Evolutionary conservation across 306 rosid species (phyloP), one percentile per base, ranked within the genome.

Genomic region (Calophaca sinica): DNA sequence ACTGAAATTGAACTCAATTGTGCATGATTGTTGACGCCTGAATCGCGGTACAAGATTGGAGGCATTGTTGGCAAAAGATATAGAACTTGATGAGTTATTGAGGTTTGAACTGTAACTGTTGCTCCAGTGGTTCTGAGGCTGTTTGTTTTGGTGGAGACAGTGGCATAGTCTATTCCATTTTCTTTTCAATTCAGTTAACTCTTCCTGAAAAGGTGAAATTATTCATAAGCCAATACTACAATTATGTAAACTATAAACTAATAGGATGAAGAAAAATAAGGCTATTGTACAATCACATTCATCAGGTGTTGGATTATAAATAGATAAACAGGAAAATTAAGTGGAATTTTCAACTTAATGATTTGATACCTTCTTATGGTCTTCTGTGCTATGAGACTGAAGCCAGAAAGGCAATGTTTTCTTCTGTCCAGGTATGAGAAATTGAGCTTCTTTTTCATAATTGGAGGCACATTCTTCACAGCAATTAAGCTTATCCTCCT

Each of bases 331-430:
- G 26, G 26, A 20, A 20, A 20, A 6, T 35, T 7, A n/a, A 62
- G 20, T 72, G 42, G 41, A 29, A 12, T 20, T 53, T 66, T 50
- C 11, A 9, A 12, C 28, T 55, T 10, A 73, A 64, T 41, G 14
- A 62, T 72, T 82, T 73, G 59, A 32, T 79, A 94, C 98, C 98
- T 88, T 88, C 29, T 83, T 96, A 70, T 76, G 82, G 61, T 72
- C 62, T 81, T 88, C 80, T 2, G 88, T 69, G 77, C 78, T 86
- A 61, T 87, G 90, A 59, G 92, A 86, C 79, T 86, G 99, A 75
- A 96, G 94, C 99, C 99, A 96, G 70, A 90, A 73, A 74, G 98
- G 98, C 83, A 96, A 67, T 64, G 77, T 80, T 65, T 88, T 92
- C 46, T 87, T 89, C 75, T 87, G 91, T 76, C 79, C 82, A 50